phyloP scores from a whole-genome alignment of 2,329 filamentous ascomycete species.

The Huntiella savannae region DNA sequence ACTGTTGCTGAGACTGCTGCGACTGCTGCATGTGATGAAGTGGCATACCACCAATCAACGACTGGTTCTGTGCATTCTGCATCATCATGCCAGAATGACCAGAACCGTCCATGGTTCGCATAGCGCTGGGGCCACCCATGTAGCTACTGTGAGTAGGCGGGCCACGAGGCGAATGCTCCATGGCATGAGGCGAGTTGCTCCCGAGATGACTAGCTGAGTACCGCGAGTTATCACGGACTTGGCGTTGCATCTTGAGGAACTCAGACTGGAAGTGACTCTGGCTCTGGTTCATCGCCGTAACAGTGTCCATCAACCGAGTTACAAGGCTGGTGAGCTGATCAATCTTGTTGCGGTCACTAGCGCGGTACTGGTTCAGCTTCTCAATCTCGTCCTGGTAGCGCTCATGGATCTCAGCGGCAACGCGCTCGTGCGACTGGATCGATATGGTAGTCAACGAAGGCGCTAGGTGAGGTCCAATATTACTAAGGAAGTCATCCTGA shows the following conservation, averaged over 20 bases:
- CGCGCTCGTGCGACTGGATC: constrained; percentile 45
- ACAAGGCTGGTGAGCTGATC: constrained; percentile 52
- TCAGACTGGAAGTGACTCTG: constrained; percentile 51
- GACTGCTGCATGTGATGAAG: constrained; percentile 22
- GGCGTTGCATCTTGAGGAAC: constrained; percentile 34
- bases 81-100: constrained; percentile 15
- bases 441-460: constrained; percentile 48
- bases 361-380: constrained; percentile 30
- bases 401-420: constrained; percentile 49
- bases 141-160: constrained; percentile 14
- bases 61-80: constrained; percentile 37
- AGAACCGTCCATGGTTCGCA: not conserved
- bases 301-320: constrained; percentile 45
- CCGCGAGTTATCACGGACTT: constrained; percentile 8
- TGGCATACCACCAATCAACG: constrained; percentile 34
- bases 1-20: constrained; percentile 22
- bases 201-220: constrained; percentile 10
- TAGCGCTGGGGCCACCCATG: constrained; percentile 3
- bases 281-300: constrained; percentile 48
- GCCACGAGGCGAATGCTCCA: constrained; percentile 11
- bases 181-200: constrained; percentile 10
- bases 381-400: constrained; percentile 33
- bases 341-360: constrained; percentile 42
- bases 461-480: constrained; percentile 43
- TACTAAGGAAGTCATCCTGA: constrained; percentile 46